phyloP scores from a whole-genome alignment of 1,139 yeast species.

The Blastobotrys niveus region DNA sequence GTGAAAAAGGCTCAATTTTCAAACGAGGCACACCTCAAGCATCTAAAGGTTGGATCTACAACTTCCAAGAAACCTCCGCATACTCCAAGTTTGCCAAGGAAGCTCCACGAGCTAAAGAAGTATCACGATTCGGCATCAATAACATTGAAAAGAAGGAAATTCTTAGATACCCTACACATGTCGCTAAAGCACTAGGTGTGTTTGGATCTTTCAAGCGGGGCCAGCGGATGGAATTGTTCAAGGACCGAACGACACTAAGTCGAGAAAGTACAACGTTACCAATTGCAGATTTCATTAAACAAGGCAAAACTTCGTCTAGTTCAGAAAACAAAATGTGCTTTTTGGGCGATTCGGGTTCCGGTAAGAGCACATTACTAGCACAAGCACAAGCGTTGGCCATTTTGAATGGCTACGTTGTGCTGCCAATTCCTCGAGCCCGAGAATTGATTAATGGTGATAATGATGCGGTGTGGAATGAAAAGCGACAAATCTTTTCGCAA shows the following conservation, averaged over 20 bases:
- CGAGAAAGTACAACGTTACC: slow-evolving; percentile 34
- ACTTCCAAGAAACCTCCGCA: slow-evolving; percentile 31
- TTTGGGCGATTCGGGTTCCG: slow-evolving; percentile 70
- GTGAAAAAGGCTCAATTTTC: slow-evolving; percentile 19
- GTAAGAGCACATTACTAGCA: slow-evolving; percentile 69
- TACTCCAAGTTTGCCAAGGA: slow-evolving; percentile 22
- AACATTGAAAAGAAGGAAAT: slow-evolving; percentile 15
- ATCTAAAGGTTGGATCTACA: slow-evolving; percentile 29
- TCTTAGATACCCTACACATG: slow-evolving; percentile 23
- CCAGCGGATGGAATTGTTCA: slow-evolving; percentile 50
- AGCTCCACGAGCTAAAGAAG: slow-evolving; percentile 14
- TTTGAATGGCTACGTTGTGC: slow-evolving; percentile 46
- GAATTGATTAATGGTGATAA: slow-evolving; percentile 62
- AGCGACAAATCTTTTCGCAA: slow-evolving; percentile 54
- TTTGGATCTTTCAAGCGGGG: slow-evolving; percentile 45
- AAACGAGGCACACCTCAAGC: slow-evolving; percentile 31
- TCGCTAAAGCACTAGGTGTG: slow-evolving; percentile 30
- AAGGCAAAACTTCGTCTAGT: slow-evolving; percentile 29
- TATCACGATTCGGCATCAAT: slow-evolving; percentile 18
- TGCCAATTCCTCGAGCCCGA: slow-evolving; percentile 64
- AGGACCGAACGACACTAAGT: slow-evolving; percentile 42
- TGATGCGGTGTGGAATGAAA: slow-evolving; percentile 57
- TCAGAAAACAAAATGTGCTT: slow-evolving; percentile 50
- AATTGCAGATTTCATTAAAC: slow-evolving; percentile 31
- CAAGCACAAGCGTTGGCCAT: slow-evolving; percentile 64